Conservation (phyloP, 1,139 yeast genomes). For the Saccharomyces hybrid region DNA sequence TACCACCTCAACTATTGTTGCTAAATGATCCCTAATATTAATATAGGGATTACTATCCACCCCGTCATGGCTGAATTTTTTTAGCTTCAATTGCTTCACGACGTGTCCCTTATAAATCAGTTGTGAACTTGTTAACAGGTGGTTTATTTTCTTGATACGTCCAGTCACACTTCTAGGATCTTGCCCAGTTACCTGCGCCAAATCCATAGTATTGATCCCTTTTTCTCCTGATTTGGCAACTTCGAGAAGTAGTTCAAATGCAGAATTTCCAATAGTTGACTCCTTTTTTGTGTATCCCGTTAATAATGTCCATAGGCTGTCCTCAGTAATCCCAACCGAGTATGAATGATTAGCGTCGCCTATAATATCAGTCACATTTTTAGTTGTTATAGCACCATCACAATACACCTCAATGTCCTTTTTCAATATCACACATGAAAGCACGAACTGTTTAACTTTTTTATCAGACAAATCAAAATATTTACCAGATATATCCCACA, state of each 20-base stretch:
- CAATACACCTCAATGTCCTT: slow-evolving; percentile 10
- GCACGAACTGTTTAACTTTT: slow-evolving; percentile 17
- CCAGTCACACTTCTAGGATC: slow-evolving; percentile 66
- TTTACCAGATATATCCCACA: slow-evolving; percentile 20
- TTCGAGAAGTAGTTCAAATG: slow-evolving; percentile 38
- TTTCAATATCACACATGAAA: slow-evolving; percentile 14
- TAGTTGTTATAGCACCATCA: slow-evolving; percentile 6
- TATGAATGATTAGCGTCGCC: not conserved
- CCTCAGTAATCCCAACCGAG: slow-evolving; percentile 33
- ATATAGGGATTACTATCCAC: slow-evolving; percentile 27
- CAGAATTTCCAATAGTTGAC: slow-evolving; percentile 36
- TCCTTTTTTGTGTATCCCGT: slow-evolving; percentile 38
- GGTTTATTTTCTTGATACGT: slow-evolving; percentile 46
- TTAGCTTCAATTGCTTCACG: slow-evolving; percentile 43
- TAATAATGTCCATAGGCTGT: slow-evolving; percentile 36
- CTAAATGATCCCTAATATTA: slow-evolving; percentile 34
- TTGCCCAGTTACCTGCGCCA: slow-evolving; percentile 51
- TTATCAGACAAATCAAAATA: slow-evolving; percentile 16
- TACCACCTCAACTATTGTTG: slow-evolving; percentile 44
- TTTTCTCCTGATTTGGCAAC: slow-evolving; percentile 47
- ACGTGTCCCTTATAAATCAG: slow-evolving; percentile 41
- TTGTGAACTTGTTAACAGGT: slow-evolving; percentile 40
- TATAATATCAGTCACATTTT: slow-evolving; percentile 9
- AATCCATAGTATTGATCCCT: slow-evolving; percentile 53
- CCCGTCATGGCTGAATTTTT: slow-evolving; percentile 32